Evolutionary conservation across 2,329 filamentous ascomycete species (phyloP), one percentile per base, ranked within the genome.

Genomic region (Orbilia oligospora): DNA sequence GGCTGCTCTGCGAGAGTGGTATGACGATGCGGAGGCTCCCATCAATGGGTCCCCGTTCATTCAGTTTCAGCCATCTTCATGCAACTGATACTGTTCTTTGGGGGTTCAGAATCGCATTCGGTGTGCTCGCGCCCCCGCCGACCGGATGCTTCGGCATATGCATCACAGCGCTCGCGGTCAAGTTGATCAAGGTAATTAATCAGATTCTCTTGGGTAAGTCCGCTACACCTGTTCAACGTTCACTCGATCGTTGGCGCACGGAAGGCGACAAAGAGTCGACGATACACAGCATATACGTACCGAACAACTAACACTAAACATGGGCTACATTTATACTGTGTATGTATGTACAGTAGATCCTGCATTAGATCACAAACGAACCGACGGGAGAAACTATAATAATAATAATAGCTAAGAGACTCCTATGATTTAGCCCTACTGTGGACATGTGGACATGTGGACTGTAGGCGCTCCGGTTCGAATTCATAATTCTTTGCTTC

Each of bases 21-120:
- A 53, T 41, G 55, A 63, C 67, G 67, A 71, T 18, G 68, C 56
- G 56, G 55, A 55, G 46, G 20, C 56, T 58, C 56, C 33, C 9
- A 36, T 30, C 48, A 65, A 46, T 20, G 14, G 44, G 9, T 16
- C 12, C 49, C 53, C 66, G 27, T 30, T 18, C 48, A 36, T 55
- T 33, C 27, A 33, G 68, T 71, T 71, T 71, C 68, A 71, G 68
- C 68, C 68, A 71, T 65, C 12, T 55, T 65, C 12, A 49, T 53
- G 36, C 46, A 18, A 27, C 27, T 30, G 27, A 44, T 18, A 61
- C n/a, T 10, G 20, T 27, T 33, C 14, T 2, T 41, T 58, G 18
- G 36, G 33, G 56, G 6, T 18, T 24, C 24, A 27, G 3, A 36
- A 22, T 61, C 55, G 55, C 55, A 61, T 18, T 44, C 55, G 55